Percentiles rank a stretch among this genome's conserved stretches.
Evolutionary conservation across 2,329 filamentous ascomycete genomes (phyloP).

Genomic region (Neoarthrinium moseri): DNA sequence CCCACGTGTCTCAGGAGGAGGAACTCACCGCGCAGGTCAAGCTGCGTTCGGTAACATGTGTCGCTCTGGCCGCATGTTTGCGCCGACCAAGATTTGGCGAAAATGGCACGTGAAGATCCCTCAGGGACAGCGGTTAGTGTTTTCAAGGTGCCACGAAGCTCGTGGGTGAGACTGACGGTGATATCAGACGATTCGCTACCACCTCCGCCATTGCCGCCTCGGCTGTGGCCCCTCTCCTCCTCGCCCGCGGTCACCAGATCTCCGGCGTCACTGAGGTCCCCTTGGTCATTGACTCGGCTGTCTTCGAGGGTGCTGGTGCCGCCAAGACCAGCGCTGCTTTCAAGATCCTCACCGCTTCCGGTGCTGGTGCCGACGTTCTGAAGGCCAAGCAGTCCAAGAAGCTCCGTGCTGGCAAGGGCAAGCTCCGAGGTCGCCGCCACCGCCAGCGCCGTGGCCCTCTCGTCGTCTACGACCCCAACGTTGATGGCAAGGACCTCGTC

Average conservation of each 20-base stretch:
- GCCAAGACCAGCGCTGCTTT: constrained; percentile 88
- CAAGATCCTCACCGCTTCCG: constrained; percentile 84
- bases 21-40: constrained; percentile 99
- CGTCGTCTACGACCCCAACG: constrained; percentile 94
- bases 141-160: background rate
- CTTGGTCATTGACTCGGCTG: constrained; percentile 88
- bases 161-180: constrained; percentile 16
- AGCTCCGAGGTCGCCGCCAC: constrained; percentile 94
- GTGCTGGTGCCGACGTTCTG: constrained; percentile 85
- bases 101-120: constrained; percentile 99
- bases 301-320: constrained; percentile 76
- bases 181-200: constrained; percentile 80
- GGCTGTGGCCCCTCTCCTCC: constrained; percentile 88
- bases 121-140: constrained; percentile 87
- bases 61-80: constrained; percentile 99
- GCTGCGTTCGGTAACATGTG: constrained; percentile 99
- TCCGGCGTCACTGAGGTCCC: constrained; percentile 91
- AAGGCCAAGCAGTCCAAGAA: constrained; percentile 98
- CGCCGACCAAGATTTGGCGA: constrained; percentile 99
- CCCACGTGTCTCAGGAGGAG: constrained; percentile 99
- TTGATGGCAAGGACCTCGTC: constrained; percentile 92
- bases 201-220: constrained; percentile 96
- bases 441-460: constrained; percentile 97
- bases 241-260: constrained; percentile 97
- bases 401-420: constrained; percentile 97